Evolutionary conservation across 2,329 filamentous ascomycete species (phyloP), one percentile per base, ranked within the genome.

Genomic region (Diaporthe humulicola): DNA sequence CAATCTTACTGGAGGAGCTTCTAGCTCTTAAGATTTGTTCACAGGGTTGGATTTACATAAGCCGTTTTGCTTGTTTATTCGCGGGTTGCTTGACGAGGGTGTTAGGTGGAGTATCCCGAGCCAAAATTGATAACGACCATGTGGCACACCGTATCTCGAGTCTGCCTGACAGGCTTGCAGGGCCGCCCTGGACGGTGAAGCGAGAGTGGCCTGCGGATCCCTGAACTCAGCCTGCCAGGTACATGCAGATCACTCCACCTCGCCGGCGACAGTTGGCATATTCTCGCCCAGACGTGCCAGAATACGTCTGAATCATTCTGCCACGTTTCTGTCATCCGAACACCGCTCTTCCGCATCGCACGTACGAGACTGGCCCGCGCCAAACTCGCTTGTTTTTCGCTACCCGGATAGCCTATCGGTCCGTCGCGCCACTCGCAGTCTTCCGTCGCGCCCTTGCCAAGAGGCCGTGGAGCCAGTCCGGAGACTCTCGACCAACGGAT

Each of bases 191-290:
- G 48, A n/a, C 28, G 12, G 12, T 30, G 57, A 72, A 64, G 70
- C 70, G 57, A 64, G 57, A 72, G 45, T 72, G 36, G 70, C 57
- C 56, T 42, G 56, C 45, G 57, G 58, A 61, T 52, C 70, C 70
- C 70, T 61, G 70, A 45, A 40, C 50, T 52, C 70, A 33, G 57
- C 42, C 57, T 72, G 70, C 70, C 42, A 42, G 42, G 33, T 36
- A 19, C 14, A 0, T 25, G 70, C 56, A 54, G 70, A 72, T 72
- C 57, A 72, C n/a, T 40, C 57, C 45, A 64, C 70, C 5, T 17
- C 8, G 22, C 40, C 64, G 30, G 30, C 45, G 64, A 52, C 22
- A 52, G 45, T 50, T 38, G 64, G 30, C 42, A 67, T 50, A 3
- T 38, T 36, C 45, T 3, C 28, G 30, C 30, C 30, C 45, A 36